These are phyloP conservation scores for Hyphodiscus sp. DNA, from an alignment of 2,329 filamentous ascomycete genomes.

Conservation along the genomic window DNA sequence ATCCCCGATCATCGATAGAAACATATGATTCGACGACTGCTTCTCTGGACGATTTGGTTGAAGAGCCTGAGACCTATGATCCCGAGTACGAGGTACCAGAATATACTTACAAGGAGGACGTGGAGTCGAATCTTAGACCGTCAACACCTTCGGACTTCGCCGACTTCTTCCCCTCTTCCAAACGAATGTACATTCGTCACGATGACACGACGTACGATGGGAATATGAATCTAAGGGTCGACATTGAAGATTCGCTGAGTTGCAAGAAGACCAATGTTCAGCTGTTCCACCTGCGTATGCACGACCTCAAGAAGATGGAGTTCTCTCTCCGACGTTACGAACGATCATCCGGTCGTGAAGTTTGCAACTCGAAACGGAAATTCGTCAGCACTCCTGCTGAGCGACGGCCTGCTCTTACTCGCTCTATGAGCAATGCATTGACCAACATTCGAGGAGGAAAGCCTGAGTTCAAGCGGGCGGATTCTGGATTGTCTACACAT, in stretches of 20 bases:
- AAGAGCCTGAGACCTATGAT: conserved; percentile 38
- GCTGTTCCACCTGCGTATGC: conserved; percentile 93
- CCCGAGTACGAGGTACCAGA: conserved; percentile 30
- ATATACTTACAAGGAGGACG: conserved; percentile 49
- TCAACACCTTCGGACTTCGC: conserved; percentile 79
- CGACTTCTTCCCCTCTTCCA: conserved; percentile 77
- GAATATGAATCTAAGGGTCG: conserved; percentile 92
- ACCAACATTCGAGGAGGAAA: conserved; percentile 33
- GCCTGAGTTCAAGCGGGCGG: conserved; percentile 39
- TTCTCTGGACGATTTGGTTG: conserved; percentile 49
- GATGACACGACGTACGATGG: conserved; percentile 87
- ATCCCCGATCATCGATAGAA: conserved; percentile 41
- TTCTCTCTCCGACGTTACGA: conserved; percentile 91
- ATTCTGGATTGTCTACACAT: conserved; percentile 16
- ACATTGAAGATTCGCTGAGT: conserved; percentile 58
- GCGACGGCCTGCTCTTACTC: conserved; percentile 33
- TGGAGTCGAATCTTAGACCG: conserved; percentile 61
- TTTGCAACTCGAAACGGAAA: conserved; percentile 76
- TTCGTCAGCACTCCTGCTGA: conserved; percentile 49
- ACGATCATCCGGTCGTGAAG: conserved; percentile 85
- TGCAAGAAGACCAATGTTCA: conserved; percentile 56
- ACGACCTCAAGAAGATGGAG: conserved; percentile 77
- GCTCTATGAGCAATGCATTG: conserved; percentile 53
- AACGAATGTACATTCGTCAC: conserved; percentile 76
- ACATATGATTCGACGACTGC: conserved; percentile 72